Base-by-base conservation (phyloP, 1,284 basidiomycete genomes). In the Apiotrichum gamsii region DNA sequence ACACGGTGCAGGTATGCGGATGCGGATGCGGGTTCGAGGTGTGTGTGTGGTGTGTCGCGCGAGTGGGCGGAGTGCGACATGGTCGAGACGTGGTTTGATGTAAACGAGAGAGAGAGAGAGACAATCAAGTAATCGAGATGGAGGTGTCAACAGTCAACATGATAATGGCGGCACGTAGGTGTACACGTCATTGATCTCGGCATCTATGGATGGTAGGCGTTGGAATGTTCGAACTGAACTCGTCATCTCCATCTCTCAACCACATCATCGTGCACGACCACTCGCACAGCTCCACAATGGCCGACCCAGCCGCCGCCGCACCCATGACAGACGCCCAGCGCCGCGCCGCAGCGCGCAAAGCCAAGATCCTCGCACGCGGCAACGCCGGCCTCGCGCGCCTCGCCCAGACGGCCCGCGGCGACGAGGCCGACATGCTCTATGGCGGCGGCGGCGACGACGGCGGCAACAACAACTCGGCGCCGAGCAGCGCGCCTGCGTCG, bases 331-430 rank as follows among this genome's bases (percentile, higher is more conserved):
- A 68, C 15, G 67, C 67, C 14, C 61, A 64, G 16, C 51, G 53
- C n/a, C 54, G 69, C 34, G 70, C 70, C 15, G 72, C 71, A 4
- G 70, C 72, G 28, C 60, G 72, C 16, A 67, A 67, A 33, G 72
- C 72, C 15, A 73, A 72, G 52, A 72, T 72, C 53, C 64, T 70
- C 14, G 72, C 72, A 14, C 56, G 70, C 35, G 72, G 70, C 4
- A 69, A 66, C 42, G 57, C 68, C 0, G 69, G 72, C 21, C 52
- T 72, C 3, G 58, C 61, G 10, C 67, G 67, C 43, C 60, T 73
- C 13, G 70, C 70, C 18, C 66, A 69, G 38, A 69, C 70, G 5
- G 70, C 70, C 4, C 52, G 70, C 40, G 70, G 70, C 3, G 69
- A 69, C 2, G 70, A 71, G 51, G 70, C 69, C 3, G 58, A 65